phyloP scores from a whole-genome alignment of 1,139 yeast genomes.

The Yamadazyma triangularis region DNA sequence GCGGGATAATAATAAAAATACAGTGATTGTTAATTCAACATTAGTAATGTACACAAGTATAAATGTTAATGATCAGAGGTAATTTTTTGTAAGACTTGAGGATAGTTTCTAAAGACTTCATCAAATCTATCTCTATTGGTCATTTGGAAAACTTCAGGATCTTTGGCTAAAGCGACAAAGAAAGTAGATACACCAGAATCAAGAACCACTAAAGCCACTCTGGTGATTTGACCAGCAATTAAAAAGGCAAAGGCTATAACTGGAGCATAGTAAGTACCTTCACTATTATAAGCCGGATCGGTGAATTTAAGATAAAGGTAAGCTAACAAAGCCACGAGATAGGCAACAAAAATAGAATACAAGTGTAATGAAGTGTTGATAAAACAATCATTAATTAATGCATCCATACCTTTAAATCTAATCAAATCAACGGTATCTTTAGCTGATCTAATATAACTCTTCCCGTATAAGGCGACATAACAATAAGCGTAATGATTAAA shows the following conservation, averaged over 20 bases:
- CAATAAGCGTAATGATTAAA: constrained; percentile 91
- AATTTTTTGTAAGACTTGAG: constrained; percentile 61
- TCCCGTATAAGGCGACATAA: constrained; percentile 83
- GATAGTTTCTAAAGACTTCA: constrained; percentile 67
- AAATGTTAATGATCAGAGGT: constrained; percentile 28
- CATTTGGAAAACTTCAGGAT: constrained; percentile 78
- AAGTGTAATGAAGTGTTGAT: constrained; percentile 72
- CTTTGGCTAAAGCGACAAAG: constrained; percentile 81
- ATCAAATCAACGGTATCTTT: constrained; percentile 78
- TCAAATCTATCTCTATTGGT: constrained; percentile 76
- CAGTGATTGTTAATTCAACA: too few species aligned
- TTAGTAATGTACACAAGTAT: too few species aligned
- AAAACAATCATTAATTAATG: constrained; percentile 78
- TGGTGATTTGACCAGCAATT: constrained; percentile 72
- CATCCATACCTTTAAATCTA: constrained; percentile 79
- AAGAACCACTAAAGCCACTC: constrained; percentile 68
- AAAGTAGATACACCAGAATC: constrained; percentile 82
- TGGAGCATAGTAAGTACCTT: constrained; percentile 69
- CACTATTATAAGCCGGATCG: constrained; percentile 64
- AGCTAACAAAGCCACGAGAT: constrained; percentile 62
- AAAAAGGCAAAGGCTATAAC: constrained; percentile 74
- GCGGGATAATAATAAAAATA: too few species aligned
- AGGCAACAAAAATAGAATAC: constrained; percentile 68
- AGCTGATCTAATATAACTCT: constrained; percentile 69
- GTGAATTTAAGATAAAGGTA: constrained; percentile 71